phyloP scores from a whole-genome alignment of 768 basidiomycete genomes.

The Candolleomyces aberdarensis region DNA sequence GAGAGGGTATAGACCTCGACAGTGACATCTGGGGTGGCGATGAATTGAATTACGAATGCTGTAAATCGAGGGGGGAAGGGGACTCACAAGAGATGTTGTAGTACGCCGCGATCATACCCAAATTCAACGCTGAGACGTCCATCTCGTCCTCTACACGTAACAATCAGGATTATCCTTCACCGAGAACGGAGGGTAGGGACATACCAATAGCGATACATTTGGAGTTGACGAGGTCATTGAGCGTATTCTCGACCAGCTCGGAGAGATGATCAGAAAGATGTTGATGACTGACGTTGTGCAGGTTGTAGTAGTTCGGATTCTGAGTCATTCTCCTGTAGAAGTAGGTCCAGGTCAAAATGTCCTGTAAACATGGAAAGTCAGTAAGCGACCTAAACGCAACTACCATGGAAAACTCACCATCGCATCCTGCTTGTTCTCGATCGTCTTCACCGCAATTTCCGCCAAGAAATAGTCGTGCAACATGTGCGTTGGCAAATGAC shows the following conservation, averaged over 20 bases:
- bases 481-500: constrained; percentile 84
- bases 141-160: constrained; percentile 76
- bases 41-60: not conserved
- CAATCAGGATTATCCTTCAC: not conserved
- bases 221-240: constrained; percentile 88
- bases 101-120: constrained; percentile 98
- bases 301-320: constrained; percentile 93
- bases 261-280: constrained; percentile 95
- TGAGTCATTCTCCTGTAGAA: constrained; percentile 98
- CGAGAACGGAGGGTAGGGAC: constrained; percentile 12
- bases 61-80: not conserved
- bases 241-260: constrained; percentile 90
- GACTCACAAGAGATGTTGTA: constrained; percentile 87
- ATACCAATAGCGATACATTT: constrained; percentile 90
- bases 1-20: constrained; percentile 97
- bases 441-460: constrained; percentile 97
- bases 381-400: not conserved
- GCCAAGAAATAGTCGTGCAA: constrained; percentile 98
- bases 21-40: constrained; percentile 67
- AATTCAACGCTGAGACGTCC: constrained; percentile 87
- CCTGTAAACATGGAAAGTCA: constrained; percentile 37
- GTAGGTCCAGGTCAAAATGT: constrained; percentile 98
- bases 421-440: constrained; percentile 98
- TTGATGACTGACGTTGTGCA: constrained; percentile 93
- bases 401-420: constrained; percentile 51